Conservation (phyloP, 2,329 filamentous ascomycete species). For the Colletotrichum sp. region DNA sequence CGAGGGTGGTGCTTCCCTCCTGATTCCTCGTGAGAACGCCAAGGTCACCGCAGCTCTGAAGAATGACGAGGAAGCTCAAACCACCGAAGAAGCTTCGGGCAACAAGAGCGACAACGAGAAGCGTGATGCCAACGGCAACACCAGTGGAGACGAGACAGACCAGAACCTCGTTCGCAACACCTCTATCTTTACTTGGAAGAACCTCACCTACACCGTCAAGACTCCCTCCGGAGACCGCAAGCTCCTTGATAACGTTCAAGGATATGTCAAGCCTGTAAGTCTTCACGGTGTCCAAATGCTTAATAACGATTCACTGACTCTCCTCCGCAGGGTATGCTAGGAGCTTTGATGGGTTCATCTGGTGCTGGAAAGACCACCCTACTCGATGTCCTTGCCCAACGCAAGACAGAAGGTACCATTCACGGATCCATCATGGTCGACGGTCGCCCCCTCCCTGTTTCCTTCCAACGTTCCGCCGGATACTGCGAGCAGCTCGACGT, state of each 20-base stretch:
- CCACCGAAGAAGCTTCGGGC: neutral
- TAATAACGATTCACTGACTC: neutral
- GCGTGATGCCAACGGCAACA: slow-evolving; percentile 18
- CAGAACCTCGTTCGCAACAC: slow-evolving; percentile 63
- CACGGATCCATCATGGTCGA: slow-evolving; percentile 78
- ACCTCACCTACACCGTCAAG: slow-evolving; percentile 73
- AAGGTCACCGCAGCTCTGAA: slow-evolving; percentile 36
- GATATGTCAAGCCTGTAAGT: slow-evolving; percentile 76
- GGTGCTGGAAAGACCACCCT: slow-evolving; percentile 88
- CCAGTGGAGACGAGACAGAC: slow-evolving; percentile 31
- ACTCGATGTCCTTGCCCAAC: slow-evolving; percentile 80
- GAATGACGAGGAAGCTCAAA: slow-evolving; percentile 55
- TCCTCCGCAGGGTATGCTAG: slow-evolving; percentile 60
- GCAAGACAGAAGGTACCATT: slow-evolving; percentile 80
- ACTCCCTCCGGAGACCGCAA: slow-evolving; percentile 65
- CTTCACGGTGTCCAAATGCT: accelerated
- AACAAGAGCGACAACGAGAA: slow-evolving; percentile 31
- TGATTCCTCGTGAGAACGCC: slow-evolving; percentile 67
- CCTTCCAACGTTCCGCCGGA: slow-evolving; percentile 80
- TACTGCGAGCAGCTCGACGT: slow-evolving; percentile 86
- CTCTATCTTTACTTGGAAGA: slow-evolving; percentile 76
- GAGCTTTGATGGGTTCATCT: slow-evolving; percentile 81
- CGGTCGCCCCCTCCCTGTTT: slow-evolving; percentile 71
- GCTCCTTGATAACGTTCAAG: slow-evolving; percentile 80
- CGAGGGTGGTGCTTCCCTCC: slow-evolving; percentile 57